Conservation (phyloP, 345 rosid genomes). For the Raphanus raphanistrum region DNA sequence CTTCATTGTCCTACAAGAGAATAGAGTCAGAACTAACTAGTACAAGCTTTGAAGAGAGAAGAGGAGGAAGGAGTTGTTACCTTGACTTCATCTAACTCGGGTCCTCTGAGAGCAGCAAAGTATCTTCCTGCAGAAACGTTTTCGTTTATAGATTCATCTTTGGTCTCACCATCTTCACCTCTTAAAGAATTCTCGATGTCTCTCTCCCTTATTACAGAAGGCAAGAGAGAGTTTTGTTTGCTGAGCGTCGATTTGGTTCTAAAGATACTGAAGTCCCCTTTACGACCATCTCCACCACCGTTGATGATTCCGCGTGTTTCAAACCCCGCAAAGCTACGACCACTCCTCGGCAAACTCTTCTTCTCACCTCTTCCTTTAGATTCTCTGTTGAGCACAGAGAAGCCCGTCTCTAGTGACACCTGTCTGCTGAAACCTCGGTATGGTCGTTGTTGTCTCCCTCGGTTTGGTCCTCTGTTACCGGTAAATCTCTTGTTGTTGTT, state of each 20-base stretch:
- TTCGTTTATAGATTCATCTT: constrained; percentile 53
- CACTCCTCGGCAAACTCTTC: constrained; percentile 67
- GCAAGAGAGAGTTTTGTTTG: constrained; percentile 81
- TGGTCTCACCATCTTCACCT: constrained; percentile 41
- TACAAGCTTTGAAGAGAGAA: constrained; percentile 8
- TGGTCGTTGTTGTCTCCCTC: constrained; percentile 38
- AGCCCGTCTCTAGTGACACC: constrained; percentile 86
- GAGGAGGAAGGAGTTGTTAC: constrained; percentile 39
- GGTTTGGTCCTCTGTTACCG: constrained; percentile 47
- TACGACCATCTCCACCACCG: constrained; percentile 53
- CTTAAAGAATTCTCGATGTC: constrained; percentile 45
- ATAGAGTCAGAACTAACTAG: neutral
- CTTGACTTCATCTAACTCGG: constrained; percentile 95
- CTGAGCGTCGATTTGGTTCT: constrained; percentile 75
- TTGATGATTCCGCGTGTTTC: constrained; percentile 44
- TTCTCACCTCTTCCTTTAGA: constrained; percentile 55
- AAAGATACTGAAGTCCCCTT: constrained; percentile 73
- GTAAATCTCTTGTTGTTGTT: constrained; percentile 39
- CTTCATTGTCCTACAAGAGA: constrained; percentile 69
- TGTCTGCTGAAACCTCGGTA: constrained; percentile 63
- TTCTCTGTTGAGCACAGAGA: constrained; percentile 62
- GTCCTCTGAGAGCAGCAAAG: constrained; percentile 95
- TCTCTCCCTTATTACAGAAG: constrained; percentile 55
- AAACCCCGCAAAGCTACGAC: constrained; percentile 80
- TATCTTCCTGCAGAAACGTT: constrained; percentile 94